Evolutionary conservation across 495 filamentous ascomycete species (phyloP), one percentile per base, ranked within the genome.

Genomic region (Aspergillus wentii): DNA sequence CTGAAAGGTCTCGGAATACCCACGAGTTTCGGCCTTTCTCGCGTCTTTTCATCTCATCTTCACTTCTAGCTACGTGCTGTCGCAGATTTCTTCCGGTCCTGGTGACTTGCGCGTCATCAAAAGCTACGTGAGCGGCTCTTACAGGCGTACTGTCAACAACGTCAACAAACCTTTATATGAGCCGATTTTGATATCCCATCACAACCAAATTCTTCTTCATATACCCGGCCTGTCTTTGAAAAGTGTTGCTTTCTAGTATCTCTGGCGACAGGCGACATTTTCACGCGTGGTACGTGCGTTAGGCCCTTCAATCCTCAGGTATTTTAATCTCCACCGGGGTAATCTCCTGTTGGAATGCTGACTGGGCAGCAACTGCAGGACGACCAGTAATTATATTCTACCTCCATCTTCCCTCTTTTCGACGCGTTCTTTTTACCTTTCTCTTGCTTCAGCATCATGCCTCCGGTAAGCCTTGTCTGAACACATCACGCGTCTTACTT

Each of bases 231-330:
- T 33, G 26, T 27, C 41, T 38, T 25, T 38, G 40, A 36, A 32
- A 43, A 41, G 30, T 49, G 40, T 48, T 56, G 51, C 56, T 52
- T 51, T 57, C 35, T 27, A 35, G 33, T 41, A 42, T 53, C 42
- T 33, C 40, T 54, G 34, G 43, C 30, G 43, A 36, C 37, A 55
- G 43, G 51, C 34, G 49, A 56, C 57, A 58, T 62, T 59, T 59
- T 55, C 58, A 65, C 63, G 57, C 56, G 58, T 62, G 61, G 64
- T 68, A 67, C 60, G 64, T 67, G 51, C 50, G 28, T 49, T 40
- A 29, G 51, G 31, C 29, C 40, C 44, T 38, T 54, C 47, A 27
- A 35, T 46, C 42, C 53, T 64, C 51, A 43, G 62, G 57, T 61
- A 65, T 66, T 57, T 47, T 36, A 36, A 29, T 57, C 56, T 55